These are phyloP conservation scores for Trichoderma citrinoviride DNA, from an alignment of 2,329 filamentous ascomycete species.

Conservation along the genomic window DNA sequence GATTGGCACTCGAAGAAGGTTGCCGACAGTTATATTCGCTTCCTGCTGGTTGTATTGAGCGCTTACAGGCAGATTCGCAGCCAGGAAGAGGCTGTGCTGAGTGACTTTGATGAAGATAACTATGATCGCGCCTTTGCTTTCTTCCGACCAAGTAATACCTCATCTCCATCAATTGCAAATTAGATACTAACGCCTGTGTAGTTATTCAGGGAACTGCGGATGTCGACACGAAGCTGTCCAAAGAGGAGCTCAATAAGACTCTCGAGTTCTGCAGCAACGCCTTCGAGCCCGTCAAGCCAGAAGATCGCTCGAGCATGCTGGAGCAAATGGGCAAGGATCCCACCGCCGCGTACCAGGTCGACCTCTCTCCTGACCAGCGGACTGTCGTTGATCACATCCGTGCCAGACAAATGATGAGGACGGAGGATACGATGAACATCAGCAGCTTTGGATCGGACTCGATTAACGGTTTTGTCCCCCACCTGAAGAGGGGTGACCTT, in stretches of 20 bases:
- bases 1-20: slow-evolving; percentile 44
- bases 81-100: slow-evolving; percentile 39
- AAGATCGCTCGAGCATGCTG: slow-evolving; percentile 16
- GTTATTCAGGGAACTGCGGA: slow-evolving; percentile 39
- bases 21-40: slow-evolving; percentile 44
- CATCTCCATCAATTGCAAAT: not conserved
- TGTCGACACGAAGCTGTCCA: slow-evolving; percentile 28
- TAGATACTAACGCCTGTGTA: slow-evolving; percentile 18
- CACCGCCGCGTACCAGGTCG: slow-evolving; percentile 12
- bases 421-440: slow-evolving; percentile 35
- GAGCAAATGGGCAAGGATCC: not conserved
- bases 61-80: slow-evolving; percentile 38
- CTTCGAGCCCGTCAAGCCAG: slow-evolving; percentile 25
- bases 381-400: slow-evolving; percentile 32
- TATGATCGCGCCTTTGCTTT: slow-evolving; percentile 43
- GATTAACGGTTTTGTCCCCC: slow-evolving; percentile 27
- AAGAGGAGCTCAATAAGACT: slow-evolving; percentile 32
- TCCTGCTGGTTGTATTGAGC: slow-evolving; percentile 34
- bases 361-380: slow-evolving; percentile 29
- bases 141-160: slow-evolving; percentile 39
- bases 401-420: slow-evolving; percentile 33
- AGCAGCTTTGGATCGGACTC: slow-evolving; percentile 34
- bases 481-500: slow-evolving; percentile 29
- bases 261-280: slow-evolving; percentile 35
- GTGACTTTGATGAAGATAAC: slow-evolving; percentile 42